These are phyloP conservation scores for Cutaneotrichosporon mucoides DNA, from an alignment of 1,284 basidiomycete species.

Conservation along the genomic window DNA sequence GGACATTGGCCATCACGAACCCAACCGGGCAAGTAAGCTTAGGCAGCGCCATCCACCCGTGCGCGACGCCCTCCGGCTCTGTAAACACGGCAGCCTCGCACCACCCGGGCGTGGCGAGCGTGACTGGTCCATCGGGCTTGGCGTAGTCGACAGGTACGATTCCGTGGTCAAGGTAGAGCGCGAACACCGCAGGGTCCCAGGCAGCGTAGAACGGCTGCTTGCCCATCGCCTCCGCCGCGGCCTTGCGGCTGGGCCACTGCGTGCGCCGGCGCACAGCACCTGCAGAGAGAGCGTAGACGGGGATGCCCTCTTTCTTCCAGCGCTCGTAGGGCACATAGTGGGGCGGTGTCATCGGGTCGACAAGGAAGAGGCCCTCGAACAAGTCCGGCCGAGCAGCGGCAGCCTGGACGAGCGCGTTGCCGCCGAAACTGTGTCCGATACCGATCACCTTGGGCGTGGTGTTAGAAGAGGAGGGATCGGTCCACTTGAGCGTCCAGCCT, in stretches of 20 bases:
- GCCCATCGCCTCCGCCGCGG: slow-evolving; percentile 51
- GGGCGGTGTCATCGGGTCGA: slow-evolving; percentile 61
- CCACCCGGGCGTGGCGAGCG: slow-evolving; percentile 34
- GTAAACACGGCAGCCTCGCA: slow-evolving; percentile 35
- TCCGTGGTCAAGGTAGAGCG: slow-evolving; percentile 64
- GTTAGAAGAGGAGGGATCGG: slow-evolving; percentile 18
- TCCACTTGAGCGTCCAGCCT: slow-evolving; percentile 47
- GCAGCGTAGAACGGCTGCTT: slow-evolving; percentile 46
- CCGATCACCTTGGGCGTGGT: slow-evolving; percentile 49
- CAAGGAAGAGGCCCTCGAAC: slow-evolving; percentile 67
- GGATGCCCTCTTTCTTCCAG: neutral
- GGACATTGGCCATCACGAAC: slow-evolving; percentile 27
- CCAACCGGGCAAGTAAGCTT: slow-evolving; percentile 30
- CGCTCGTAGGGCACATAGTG: slow-evolving; percentile 4
- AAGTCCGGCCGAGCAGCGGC: slow-evolving; percentile 63
- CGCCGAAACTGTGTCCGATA: slow-evolving; percentile 78
- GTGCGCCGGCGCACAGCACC: slow-evolving; percentile 53
- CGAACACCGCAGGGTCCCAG: slow-evolving; percentile 60
- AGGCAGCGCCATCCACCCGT: slow-evolving; percentile 36
- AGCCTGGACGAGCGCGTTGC: slow-evolving; percentile 60
- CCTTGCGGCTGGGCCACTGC: slow-evolving; percentile 6
- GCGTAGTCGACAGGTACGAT: slow-evolving; percentile 50
- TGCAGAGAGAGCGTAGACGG: slow-evolving; percentile 14
- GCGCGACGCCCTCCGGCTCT: slow-evolving; percentile 26
- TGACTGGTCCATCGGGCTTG: slow-evolving; percentile 17